phyloP scores from a whole-genome alignment of 2,329 filamentous ascomycete species.

The Hypoxylon sp. region DNA sequence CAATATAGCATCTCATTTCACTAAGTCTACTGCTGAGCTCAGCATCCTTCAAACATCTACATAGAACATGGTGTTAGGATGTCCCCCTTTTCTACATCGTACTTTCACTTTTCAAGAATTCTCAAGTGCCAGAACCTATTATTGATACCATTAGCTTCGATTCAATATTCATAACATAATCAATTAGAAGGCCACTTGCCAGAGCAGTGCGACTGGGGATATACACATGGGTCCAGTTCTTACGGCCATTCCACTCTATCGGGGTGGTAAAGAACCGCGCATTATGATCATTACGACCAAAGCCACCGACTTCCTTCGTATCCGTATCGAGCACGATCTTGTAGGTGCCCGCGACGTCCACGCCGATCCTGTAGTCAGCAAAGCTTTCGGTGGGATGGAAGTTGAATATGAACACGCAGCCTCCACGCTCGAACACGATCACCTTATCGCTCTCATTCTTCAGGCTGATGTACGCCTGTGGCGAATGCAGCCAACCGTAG shows the following conservation, averaged over 20 bases:
- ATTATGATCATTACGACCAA: slow-evolving; percentile 80
- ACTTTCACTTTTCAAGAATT: slow-evolving; percentile 12
- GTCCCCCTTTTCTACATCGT: neutral
- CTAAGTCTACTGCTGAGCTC: slow-evolving; percentile 17
- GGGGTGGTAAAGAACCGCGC: slow-evolving; percentile 94
- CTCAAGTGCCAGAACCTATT: slow-evolving; percentile 41
- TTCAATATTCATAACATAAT: neutral
- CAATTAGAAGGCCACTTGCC: slow-evolving; percentile 66
- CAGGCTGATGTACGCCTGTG: slow-evolving; percentile 91
- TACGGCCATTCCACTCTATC: slow-evolving; percentile 89
- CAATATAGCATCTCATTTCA: slow-evolving; percentile 15
- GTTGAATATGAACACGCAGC: slow-evolving; percentile 95
- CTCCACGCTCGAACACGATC: slow-evolving; percentile 93
- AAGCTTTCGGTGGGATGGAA: slow-evolving; percentile 90
- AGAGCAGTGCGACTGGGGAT: slow-evolving; percentile 86
- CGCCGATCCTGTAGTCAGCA: slow-evolving; percentile 91
- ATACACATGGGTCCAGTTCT: slow-evolving; percentile 94
- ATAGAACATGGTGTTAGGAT: neutral
- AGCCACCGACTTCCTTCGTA: slow-evolving; percentile 81
- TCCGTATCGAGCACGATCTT: slow-evolving; percentile 88
- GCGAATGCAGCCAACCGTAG: slow-evolving; percentile 89
- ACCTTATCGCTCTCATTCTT: slow-evolving; percentile 97
- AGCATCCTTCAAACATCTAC: slow-evolving; percentile 12
- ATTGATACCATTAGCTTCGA: slow-evolving; percentile 23
- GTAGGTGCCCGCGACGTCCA: slow-evolving; percentile 89